Evolutionary conservation across 179 eudicot genomes (phyloP).

Genomic region (Spinacia oleracea): DNA sequence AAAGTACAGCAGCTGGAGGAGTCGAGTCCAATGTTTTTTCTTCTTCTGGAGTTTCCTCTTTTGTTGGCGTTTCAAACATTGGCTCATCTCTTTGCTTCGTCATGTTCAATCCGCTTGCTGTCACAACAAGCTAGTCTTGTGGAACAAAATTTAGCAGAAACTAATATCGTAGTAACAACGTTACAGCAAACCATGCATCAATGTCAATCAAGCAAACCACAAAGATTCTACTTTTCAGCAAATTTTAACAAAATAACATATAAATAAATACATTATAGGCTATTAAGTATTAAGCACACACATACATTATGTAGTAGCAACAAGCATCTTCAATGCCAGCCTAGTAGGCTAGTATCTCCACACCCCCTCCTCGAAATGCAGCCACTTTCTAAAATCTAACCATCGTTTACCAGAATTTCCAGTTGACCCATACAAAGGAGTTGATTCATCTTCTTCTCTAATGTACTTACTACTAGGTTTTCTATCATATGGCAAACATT

Average conservation of each 20-base stretch:
- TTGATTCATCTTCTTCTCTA: not conserved
- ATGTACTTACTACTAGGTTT: not conserved
- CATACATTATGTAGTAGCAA: too few species aligned
- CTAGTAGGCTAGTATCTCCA: not conserved
- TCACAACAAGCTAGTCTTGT: slow-evolving; percentile 43
- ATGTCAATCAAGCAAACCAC: not conserved
- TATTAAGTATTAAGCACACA: not conserved
- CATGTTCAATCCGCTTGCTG: slow-evolving; percentile 44
- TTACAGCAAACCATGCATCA: not conserved
- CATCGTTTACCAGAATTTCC: not conserved
- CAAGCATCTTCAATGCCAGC: not conserved
- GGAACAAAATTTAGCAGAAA: slow-evolving; percentile 30
- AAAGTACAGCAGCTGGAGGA: slow-evolving; percentile 50
- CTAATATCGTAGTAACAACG: slow-evolving; percentile 10
- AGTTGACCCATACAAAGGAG: not conserved
- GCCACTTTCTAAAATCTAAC: not conserved
- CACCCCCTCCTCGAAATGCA: not conserved
- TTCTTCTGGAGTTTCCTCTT: slow-evolving; percentile 39
- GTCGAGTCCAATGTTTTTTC: slow-evolving; percentile 48
- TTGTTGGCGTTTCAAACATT: slow-evolving; percentile 43
- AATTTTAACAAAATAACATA: not conserved
- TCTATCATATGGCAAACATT: not conserved
- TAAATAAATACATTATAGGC: not conserved
- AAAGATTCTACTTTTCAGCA: not conserved
- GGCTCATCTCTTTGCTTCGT: slow-evolving; percentile 43